Conservation (phyloP, 192 early-diverging fungal genomes). For the Coemansia sp. region DNA sequence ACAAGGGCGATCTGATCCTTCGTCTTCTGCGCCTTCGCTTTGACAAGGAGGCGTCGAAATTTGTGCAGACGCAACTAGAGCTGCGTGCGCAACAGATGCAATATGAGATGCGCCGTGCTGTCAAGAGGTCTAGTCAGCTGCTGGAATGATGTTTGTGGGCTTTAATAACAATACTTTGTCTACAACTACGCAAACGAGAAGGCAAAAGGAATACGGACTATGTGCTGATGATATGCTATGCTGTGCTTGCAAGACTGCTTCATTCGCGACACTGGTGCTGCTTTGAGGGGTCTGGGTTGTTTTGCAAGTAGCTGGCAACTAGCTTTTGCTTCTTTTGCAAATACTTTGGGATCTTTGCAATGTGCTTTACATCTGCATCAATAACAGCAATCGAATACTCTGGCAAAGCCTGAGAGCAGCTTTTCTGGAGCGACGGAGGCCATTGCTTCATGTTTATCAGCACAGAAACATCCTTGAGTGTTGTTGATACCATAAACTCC, state of each 20-base stretch:
- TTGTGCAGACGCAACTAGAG: conserved; percentile 50
- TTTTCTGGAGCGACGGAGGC: background rate
- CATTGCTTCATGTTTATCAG: conserved; percentile 51
- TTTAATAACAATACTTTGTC: background rate
- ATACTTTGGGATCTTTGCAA: conserved; percentile 60
- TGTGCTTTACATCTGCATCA: conserved; percentile 73
- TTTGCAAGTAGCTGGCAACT: conserved; percentile 50
- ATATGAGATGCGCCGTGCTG: conserved; percentile 50
- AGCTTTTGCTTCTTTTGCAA: conserved; percentile 59
- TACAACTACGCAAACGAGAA: background rate
- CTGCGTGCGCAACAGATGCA: conserved; percentile 49
- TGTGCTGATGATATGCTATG: background rate
- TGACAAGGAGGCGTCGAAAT: conserved; percentile 47
- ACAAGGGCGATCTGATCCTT: conserved; percentile 51
- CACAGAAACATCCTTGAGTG: conserved; percentile 79
- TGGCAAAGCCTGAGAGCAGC: background rate
- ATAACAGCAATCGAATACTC: conserved; percentile 56
- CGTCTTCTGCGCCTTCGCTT: conserved; percentile 49
- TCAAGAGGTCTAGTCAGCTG: conserved; percentile 5
- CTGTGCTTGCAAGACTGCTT: background rate
- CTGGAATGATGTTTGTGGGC: background rate
- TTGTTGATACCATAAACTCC: conserved; percentile 70
- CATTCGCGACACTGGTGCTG: conserved; percentile 32
- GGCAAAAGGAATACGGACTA: too few species aligned
- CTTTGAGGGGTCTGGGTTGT: conserved; percentile 12